Evolutionary conservation across 2,329 filamentous ascomycete genomes (phyloP).

Genomic region (Aureobasidium zeae): DNA sequence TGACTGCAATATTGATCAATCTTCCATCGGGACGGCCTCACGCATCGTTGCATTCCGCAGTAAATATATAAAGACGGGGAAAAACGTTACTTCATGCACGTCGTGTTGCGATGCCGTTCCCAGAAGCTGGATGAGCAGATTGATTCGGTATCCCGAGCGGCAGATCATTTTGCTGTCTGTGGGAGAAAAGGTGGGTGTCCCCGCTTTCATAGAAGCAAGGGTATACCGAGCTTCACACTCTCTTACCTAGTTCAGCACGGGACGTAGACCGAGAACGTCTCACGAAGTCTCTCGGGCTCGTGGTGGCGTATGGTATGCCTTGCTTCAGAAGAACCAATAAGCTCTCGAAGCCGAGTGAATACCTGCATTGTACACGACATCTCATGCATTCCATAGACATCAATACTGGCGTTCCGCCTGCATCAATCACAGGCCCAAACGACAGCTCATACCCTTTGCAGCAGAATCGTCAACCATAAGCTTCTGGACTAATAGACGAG

Average conservation of each 20-base stretch:
- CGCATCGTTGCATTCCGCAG: background rate
- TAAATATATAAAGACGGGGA: background rate
- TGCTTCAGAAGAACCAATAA: background rate
- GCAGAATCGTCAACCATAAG: too few species aligned
- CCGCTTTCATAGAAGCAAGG: constrained; percentile 14
- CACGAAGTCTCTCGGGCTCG: background rate
- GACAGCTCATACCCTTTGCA: too few species aligned
- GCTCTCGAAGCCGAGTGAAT: background rate
- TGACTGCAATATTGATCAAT: background rate
- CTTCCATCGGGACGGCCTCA: background rate
- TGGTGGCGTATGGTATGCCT: background rate
- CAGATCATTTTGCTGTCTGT: constrained; percentile 1
- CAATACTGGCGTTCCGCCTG: too few species aligned
- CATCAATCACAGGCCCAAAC: background rate
- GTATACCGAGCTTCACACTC: constrained; percentile 1
- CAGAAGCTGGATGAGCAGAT: constrained; percentile 7
- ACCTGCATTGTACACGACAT: constrained; percentile 7
- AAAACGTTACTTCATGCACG: constrained; percentile 1
- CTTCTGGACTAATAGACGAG: too few species aligned
- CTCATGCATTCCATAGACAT: constrained; percentile 7
- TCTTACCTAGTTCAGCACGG: too few species aligned
- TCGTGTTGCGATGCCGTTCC: background rate
- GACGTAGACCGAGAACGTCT: too few species aligned
- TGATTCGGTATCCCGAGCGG: constrained; percentile 5
- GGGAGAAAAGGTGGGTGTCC: constrained; percentile 6